Conservation (phyloP, 805 yeast genomes). For the Candida corydali region DNA sequence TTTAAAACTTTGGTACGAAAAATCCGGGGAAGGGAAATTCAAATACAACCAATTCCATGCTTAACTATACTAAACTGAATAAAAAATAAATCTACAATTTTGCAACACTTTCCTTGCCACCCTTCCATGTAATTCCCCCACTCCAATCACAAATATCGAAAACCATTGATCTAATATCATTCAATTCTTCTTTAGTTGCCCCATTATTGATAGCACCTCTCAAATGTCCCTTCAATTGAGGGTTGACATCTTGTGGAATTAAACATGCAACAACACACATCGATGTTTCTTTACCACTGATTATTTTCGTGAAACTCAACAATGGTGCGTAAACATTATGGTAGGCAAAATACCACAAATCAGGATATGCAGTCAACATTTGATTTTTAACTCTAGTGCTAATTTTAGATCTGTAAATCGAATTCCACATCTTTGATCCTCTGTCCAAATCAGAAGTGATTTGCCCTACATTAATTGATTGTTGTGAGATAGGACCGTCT, state of each 20-base stretch:
- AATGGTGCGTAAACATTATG: slow-evolving; percentile 76
- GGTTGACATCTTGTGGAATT: slow-evolving; percentile 90
- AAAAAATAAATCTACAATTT: too few species aligned
- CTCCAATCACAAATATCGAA: slow-evolving; percentile 69
- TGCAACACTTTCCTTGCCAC: slow-evolving; percentile 56
- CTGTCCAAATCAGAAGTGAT: slow-evolving; percentile 30
- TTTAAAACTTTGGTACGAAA: too few species aligned
- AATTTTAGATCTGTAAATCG: slow-evolving; percentile 67
- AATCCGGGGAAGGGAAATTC: too few species aligned
- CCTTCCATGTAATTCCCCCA: slow-evolving; percentile 46
- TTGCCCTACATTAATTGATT: slow-evolving; percentile 24
- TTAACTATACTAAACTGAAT: too few species aligned
- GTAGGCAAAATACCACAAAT: slow-evolving; percentile 69
- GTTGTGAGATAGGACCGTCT: slow-evolving; percentile 37
- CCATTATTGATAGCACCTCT: slow-evolving; percentile 83
- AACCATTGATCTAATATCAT: slow-evolving; percentile 56
- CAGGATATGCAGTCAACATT: slow-evolving; percentile 75
- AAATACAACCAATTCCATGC: too few species aligned
- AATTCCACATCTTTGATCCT: slow-evolving; percentile 69
- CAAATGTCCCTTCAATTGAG: slow-evolving; percentile 87
- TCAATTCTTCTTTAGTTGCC: slow-evolving; percentile 58
- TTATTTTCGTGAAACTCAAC: slow-evolving; percentile 60
- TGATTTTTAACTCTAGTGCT: slow-evolving; percentile 64
- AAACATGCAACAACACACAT: slow-evolving; percentile 72
- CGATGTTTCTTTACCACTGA: slow-evolving; percentile 68